Evolutionary conservation across 495 filamentous ascomycete species (phyloP), one percentile per base, ranked within the genome.

Genomic region (Penicillium ochrochloron): DNA sequence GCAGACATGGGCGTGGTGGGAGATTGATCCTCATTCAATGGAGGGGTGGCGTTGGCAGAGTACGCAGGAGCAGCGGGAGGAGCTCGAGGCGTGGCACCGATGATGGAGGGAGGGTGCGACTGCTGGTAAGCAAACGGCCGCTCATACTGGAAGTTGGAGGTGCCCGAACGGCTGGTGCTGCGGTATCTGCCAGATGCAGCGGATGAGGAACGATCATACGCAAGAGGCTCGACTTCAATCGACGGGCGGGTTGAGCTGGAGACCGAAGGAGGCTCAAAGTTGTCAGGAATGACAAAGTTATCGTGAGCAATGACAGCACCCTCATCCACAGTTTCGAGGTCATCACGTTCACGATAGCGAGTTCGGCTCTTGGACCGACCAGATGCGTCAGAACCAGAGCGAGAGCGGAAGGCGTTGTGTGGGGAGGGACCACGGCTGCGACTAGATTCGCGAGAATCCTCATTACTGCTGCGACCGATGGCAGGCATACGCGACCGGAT

Each of bases 341-440:
- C 82, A 31, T 87, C 80, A 6, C 76, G 69, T 8, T 78, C 78
- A 4, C 78, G 76, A n/a, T 73, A 73, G 21, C 77, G 73, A 51
- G 83, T 84, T 21, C 86, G 84, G 62, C 80, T 86, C 64, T 83
- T 83, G 3, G 86, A 86, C 14, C 83, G 82, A 37, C 78, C 78
- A 42, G 83, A 84, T 5, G 84, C 80, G 53, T 90, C 86, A 0
- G 89, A 90, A 56, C 80, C 83, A 48, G 88, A 89, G 27, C 88
- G 83, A 4, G 78, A 69, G 10, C 72, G 66, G 64, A 73, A 73
- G 31, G 68, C 69, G 11, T 70, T 56, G 34, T 56, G 66, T 12
- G 80, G 80, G 1, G 80, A 80, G 10, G 71, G 63, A 12, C 64
- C 71, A 33, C 78, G 79, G 68, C 78, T 81, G 19, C 69, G 73